Evolutionary conservation across 805 yeast genomes (phyloP).

Genomic region (Yarrowia keelungensis): DNA sequence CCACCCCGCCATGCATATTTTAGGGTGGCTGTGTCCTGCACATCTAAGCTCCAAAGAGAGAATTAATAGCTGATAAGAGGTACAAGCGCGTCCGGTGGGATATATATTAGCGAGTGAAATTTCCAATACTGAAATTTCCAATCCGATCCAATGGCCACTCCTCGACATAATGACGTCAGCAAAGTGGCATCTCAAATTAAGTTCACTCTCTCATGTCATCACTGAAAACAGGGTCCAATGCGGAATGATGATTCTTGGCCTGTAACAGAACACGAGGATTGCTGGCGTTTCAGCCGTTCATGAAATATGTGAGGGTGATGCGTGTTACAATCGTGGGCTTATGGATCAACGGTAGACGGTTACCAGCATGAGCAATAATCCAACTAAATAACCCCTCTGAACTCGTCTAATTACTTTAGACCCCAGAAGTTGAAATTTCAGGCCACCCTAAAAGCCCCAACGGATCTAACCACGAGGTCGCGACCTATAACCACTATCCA

Average conservation of each 20-base stretch:
- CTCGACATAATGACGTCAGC: neutral
- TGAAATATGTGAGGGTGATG: too few relatives aligned
- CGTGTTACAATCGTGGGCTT: too few relatives aligned
- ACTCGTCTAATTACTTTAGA: too few relatives aligned
- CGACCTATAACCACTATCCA: too few relatives aligned
- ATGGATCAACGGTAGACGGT: too few relatives aligned
- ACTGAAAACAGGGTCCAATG: slow-evolving; percentile 14
- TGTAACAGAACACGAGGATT: neutral
- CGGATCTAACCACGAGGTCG: too few relatives aligned
- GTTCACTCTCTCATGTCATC: neutral
- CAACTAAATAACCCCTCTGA: too few relatives aligned
- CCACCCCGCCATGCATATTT: slow-evolving; percentile 28
- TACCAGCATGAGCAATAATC: too few relatives aligned
- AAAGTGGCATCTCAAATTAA: neutral
- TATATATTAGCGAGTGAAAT: neutral
- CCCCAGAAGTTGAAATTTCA: too few relatives aligned
- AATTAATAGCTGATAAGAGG: neutral
- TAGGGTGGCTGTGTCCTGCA: slow-evolving; percentile 2
- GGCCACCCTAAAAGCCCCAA: too few relatives aligned
- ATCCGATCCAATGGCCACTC: too few relatives aligned
- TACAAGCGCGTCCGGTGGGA: neutral
- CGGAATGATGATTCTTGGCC: slow-evolving; percentile 1
- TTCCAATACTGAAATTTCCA: too few relatives aligned
- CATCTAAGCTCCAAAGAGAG: neutral
- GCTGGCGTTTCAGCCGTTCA: neutral